Percentiles rank a stretch among this genome's conserved stretches.
phyloP scores from a whole-genome alignment of 192 early-diverging fungal species.

The Lobulomyces angularis region DNA sequence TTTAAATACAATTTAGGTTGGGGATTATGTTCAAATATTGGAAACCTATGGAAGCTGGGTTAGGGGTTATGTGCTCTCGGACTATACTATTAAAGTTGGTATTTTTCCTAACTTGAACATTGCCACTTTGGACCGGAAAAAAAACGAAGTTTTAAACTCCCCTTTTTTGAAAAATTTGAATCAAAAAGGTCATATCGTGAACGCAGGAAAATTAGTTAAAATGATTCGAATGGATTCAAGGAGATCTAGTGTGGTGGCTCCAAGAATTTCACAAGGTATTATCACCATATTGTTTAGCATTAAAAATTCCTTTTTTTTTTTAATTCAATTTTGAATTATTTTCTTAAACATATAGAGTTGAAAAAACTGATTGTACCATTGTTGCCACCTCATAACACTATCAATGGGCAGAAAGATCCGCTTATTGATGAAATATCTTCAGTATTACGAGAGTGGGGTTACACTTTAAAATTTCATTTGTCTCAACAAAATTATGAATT shows the following conservation, averaged over 20 bases:
- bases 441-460: conserved; percentile 48
- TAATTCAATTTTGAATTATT: conserved; percentile 1
- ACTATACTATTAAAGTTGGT: too few species aligned
- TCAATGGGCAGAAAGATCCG: conserved; percentile 39
- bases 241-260: not conserved
- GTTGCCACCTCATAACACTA: conserved; percentile 24
- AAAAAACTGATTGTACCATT: conserved; percentile 15
- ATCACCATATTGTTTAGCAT: conserved; percentile 1
- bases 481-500: conserved; percentile 34
- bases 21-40: conserved; percentile 43
- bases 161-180: conserved; percentile 19
- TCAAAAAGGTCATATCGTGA: conserved; percentile 36
- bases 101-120: too few species aligned
- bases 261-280: not conserved
- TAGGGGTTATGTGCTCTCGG: conserved; percentile 45
- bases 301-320: conserved; percentile 23
- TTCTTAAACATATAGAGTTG: conserved; percentile 9
- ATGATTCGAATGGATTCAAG: conserved; percentile 11
- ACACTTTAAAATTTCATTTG: conserved; percentile 35
- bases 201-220: conserved; percentile 37
- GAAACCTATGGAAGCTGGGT: conserved; percentile 45
- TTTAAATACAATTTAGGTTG: too few species aligned
- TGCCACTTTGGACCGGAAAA: too few species aligned
- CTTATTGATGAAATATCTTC: conserved; percentile 57
- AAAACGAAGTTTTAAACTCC: too few species aligned